phyloP scores from a whole-genome alignment of 345 rosid species.

The Dovyalis caffra region DNA sequence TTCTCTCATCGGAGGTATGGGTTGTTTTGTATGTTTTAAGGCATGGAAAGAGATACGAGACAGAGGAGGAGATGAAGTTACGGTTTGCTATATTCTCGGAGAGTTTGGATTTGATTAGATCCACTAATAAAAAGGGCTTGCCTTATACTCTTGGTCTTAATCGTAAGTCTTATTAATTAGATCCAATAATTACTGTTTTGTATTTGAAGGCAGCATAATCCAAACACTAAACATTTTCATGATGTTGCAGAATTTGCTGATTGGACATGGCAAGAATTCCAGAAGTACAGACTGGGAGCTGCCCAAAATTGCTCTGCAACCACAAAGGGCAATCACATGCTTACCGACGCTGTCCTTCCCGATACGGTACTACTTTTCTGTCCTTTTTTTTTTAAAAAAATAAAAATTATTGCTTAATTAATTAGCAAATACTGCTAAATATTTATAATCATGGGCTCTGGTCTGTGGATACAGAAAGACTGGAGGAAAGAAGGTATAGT shows the following conservation, averaged over 20 bases:
- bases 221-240: background rate
- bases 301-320: constrained; percentile 99
- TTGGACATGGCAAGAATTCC: constrained; percentile 93
- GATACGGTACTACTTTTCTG: constrained; percentile 40
- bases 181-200: no score
- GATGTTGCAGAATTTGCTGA: constrained; percentile 76
- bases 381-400: no score
- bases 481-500: constrained; percentile 89
- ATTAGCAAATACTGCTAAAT: background rate
- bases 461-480: constrained; percentile 58
- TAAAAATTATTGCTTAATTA: no score
- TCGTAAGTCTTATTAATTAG: constrained; percentile 39
- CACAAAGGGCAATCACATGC: constrained; percentile 67
- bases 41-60: constrained; percentile 70
- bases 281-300: constrained; percentile 76
- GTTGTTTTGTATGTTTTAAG: constrained; percentile 25
- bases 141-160: constrained; percentile 71
- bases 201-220: no score
- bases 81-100: constrained; percentile 71
- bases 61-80: constrained; percentile 63
- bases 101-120: constrained; percentile 73
- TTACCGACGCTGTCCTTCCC: constrained; percentile 58
- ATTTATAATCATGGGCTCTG: no score
- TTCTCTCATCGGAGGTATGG: background rate
- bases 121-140: constrained; percentile 60